Evolutionary conservation across 1,284 basidiomycete species (phyloP), one percentile per base, ranked within the genome.

Genomic region (Heterobasidion parviporum): DNA sequence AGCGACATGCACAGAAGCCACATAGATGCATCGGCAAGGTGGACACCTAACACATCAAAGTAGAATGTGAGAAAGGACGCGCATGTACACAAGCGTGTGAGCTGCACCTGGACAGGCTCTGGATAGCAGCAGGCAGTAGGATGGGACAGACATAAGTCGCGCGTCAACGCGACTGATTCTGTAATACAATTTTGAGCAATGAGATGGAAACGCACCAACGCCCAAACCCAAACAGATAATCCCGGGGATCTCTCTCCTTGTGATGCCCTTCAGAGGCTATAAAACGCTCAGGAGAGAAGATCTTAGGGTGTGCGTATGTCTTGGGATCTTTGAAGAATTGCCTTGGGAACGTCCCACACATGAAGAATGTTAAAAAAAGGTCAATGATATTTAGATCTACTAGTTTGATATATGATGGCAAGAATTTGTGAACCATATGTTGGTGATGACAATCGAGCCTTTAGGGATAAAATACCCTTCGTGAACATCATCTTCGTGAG

Each of bases 391-490:
- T 12, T n/a, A 18, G 18, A 47, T n/a, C 45, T 16, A 16, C 45
- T 47, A 16, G 2, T 14, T 47, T 18, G 5, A 16, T 7, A 34
- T 20, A 20, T 7, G 14, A 18, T 43, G 9, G 26, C 6, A 1
- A 18, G 20, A 18, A 26, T 47, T 8, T 8, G 16, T 53, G 18
- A 20, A 62, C 64, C 64, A 65, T 49, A 62, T 59, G 47, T 65
- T 65, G 0, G 60, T 53, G 41, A 65, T 58, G 53, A 65, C 48
- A 48, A 62, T 59, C 0, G 65, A 58, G 32, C 65, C 65, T 49
- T 63, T 63, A 9, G 65, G 62, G 44, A 66, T 63, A 34, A 66
- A 57, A 54, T 62, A 62, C 16, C 63, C 63, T 2, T 61, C 50
- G 50, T 63, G 60, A 2, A 63, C 56, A 43, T 66, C 60, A 52